Evolutionary conservation across 1,284 basidiomycete genomes (phyloP).

Genomic region (Ceratobasidium sp.): DNA sequence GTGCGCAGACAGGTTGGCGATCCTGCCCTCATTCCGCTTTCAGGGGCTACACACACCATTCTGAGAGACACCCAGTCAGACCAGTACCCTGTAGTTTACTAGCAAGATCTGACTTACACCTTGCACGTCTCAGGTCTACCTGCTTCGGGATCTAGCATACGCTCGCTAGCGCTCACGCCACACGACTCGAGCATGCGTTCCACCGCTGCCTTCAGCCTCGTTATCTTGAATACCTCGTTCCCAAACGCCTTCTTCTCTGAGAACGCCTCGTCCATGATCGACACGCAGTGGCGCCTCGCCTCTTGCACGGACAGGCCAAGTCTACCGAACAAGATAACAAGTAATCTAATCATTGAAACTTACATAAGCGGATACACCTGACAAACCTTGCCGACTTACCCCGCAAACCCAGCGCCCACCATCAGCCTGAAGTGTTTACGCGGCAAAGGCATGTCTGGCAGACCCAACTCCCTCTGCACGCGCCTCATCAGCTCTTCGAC

Average conservation of each 20-base stretch:
- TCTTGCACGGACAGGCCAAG: neutral
- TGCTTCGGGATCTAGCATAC: neutral
- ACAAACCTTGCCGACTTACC: neutral
- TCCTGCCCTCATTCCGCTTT: neutral
- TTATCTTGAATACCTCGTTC: neutral
- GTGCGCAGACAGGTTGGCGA: neutral
- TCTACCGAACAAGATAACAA: neutral
- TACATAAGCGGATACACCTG: neutral
- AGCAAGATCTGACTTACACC: neutral
- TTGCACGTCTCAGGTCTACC: neutral
- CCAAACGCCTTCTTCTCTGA: constrained; percentile 1
- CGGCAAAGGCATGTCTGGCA: neutral
- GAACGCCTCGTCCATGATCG: constrained; percentile 7
- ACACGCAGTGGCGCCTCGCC: neutral
- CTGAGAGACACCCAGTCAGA: neutral
- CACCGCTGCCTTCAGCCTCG: neutral
- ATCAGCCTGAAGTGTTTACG: constrained; percentile 2
- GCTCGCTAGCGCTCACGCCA: neutral
- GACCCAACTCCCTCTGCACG: neutral
- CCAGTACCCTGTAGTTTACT: neutral
- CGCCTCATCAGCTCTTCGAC: constrained; percentile 6
- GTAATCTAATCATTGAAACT: neutral
- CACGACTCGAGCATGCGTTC: neutral
- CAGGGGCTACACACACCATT: neutral
- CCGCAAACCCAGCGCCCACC: constrained; percentile 2